Evolutionary conservation across 2,329 filamentous ascomycete genomes (phyloP), one percentile per base, ranked within the genome.

Genomic region (Aspergillus aculeatus): DNA sequence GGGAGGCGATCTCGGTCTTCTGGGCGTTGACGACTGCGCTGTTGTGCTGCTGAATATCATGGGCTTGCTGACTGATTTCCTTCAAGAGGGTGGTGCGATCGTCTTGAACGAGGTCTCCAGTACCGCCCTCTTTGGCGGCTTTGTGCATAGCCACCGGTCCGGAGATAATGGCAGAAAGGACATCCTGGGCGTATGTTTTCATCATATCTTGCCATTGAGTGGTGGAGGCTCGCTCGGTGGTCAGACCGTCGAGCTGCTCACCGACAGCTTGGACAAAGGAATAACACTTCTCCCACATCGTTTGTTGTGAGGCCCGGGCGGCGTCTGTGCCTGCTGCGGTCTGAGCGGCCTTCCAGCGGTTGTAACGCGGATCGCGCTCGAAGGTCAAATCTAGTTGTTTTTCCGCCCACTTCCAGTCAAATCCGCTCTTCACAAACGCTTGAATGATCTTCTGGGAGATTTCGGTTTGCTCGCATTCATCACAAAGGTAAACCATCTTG

Each of bases 401-500:
- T 32, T 62, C 50, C 16, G 70, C 68, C 19, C 65, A 57, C 7
- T 51, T 58, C 56, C 70, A 71, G 41, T 73, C 64, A 50, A 79
- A 73, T 4, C 76, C 75, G 57, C 72, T 73, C 21, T 69, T 63
- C 5, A 77, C 65, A 5, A 76, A 75, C 21, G 73, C 71, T n/a
- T 62, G 57, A 9, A 78, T 73, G 23, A 79, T 66, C 19, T 60
- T 65, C 24, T 70, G 60, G 3, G 74, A 69, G 5, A 75, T 59
- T 6, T 73, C 62, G 35, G 68, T 60, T 57, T 68, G 68, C 23
- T 64, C 59, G 51, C 75, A 78, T 14, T 66, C 63, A 62, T 76
- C 73, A 57, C 76, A 77, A 4, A 78, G 68, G 24, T 73, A 67
- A 6, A 76, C 70, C 76, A 78, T 78, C 38, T 73, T 68, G 1